Conservation (phyloP, 2,329 filamentous ascomycete species). For the Aspergillus sp. region DNA sequence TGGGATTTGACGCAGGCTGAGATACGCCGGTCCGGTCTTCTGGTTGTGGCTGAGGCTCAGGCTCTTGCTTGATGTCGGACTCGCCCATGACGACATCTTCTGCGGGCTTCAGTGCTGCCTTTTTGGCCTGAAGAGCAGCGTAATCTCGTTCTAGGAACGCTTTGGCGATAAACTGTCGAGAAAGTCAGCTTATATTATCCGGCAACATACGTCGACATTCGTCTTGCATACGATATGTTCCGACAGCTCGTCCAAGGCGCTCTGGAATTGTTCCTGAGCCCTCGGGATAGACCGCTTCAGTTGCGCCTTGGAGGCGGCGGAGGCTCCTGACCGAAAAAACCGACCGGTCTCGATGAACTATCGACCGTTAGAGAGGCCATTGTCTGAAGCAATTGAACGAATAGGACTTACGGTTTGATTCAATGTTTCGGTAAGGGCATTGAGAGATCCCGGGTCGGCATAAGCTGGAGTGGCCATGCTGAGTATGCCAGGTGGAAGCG, state of each 20-base stretch:
- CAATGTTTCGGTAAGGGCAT: slow-evolving; percentile 33
- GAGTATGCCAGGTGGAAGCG: background rate
- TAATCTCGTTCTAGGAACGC: slow-evolving; percentile 44
- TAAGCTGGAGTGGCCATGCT: slow-evolving; percentile 22
- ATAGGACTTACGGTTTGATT: slow-evolving; percentile 35
- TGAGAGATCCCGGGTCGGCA: slow-evolving; percentile 35
- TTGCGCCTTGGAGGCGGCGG: slow-evolving; percentile 32
- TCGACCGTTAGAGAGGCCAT: slow-evolving; percentile 17
- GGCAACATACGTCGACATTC: background rate
- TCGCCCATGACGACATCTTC: slow-evolving; percentile 33
- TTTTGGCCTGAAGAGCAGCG: slow-evolving; percentile 34
- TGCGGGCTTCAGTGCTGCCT: slow-evolving; percentile 22
- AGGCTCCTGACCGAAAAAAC: slow-evolving; percentile 38
- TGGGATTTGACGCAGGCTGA: slow-evolving; percentile 17
- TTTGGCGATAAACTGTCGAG: slow-evolving; percentile 41
- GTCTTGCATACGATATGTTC: slow-evolving; percentile 41
- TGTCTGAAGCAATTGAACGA: background rate
- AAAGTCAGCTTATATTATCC: slow-evolving; percentile 1
- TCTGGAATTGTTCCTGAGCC: slow-evolving; percentile 40
- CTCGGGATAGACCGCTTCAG: slow-evolving; percentile 38
- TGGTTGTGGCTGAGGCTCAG: slow-evolving; percentile 14
- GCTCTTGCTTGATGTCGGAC: slow-evolving; percentile 14
- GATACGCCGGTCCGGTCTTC: slow-evolving; percentile 20
- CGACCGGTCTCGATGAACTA: slow-evolving; percentile 44
- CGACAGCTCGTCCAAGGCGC: slow-evolving; percentile 39